phyloP scores from a whole-genome alignment of 129 eudicot species.

The Flaveria trinervia region DNA sequence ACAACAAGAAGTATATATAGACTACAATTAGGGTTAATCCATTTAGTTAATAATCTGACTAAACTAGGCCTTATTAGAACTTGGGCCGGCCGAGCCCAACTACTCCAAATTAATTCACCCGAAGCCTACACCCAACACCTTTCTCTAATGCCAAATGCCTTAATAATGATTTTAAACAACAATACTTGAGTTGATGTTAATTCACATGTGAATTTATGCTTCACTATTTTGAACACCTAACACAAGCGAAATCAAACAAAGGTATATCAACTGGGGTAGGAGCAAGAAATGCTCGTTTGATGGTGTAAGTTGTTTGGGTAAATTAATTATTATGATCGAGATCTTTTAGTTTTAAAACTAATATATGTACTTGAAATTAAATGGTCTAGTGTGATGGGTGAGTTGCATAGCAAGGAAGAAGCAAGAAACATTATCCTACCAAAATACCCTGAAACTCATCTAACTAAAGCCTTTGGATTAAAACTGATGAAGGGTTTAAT shows the following conservation, averaged over 20 bases:
- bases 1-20: no score
- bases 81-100: no score
- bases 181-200: background rate
- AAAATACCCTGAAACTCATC: background rate
- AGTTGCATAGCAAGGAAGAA: slow-evolving; percentile 1
- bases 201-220: background rate
- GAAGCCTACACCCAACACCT: no score
- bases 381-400: background rate
- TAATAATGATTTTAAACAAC: background rate
- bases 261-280: background rate
- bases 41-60: no score
- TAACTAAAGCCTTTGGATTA: background rate
- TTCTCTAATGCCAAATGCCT: background rate
- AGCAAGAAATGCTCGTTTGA: background rate
- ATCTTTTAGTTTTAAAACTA: background rate
- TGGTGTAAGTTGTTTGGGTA: background rate
- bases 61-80: no score
- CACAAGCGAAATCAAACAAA: background rate
- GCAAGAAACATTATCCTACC: background rate
- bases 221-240: background rate
- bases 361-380: background rate
- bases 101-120: no score
- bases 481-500: background rate
- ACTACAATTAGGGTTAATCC: no score
- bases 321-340: background rate